phyloP scores from a whole-genome alignment of 306 rosid genomes.

The Quercus agrifolia region DNA sequence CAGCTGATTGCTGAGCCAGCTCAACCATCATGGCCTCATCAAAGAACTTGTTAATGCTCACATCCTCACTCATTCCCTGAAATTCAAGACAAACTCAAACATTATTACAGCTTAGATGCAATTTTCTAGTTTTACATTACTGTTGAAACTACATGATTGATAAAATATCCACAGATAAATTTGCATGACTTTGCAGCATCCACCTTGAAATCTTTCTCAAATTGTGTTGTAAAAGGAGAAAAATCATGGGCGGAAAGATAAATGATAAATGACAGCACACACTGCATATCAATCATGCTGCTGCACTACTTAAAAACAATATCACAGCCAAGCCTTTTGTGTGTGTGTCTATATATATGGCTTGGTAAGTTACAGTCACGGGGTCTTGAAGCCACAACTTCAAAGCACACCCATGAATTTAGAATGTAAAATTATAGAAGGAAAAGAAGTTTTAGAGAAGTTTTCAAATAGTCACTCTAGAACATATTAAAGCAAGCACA shows the following conservation, averaged over 20 bases:
- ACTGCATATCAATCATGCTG: neutral
- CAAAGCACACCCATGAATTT: too few relatives aligned
- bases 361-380: too few relatives aligned
- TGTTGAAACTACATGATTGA: neutral
- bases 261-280: neutral
- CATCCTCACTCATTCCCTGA: conserved; percentile 99
- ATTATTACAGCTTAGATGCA: neutral
- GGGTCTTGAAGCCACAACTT: too few relatives aligned
- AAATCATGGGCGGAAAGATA: neutral
- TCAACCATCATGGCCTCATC: conserved; percentile 99
- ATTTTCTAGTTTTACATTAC: neutral
- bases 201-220: neutral
- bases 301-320: neutral
- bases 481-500: neutral
- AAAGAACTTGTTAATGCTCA: conserved; percentile 88
- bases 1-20: conserved; percentile 96
- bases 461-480: neutral
- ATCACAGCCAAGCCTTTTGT: neutral
- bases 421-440: too few relatives aligned
- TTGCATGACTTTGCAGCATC: neutral
- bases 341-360: too few relatives aligned
- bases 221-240: neutral
- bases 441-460: too few relatives aligned
- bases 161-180: neutral
- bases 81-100: conserved; percentile 1